Conservation (phyloP, 176 grass and related monocot genomes). For the Carex cristatella region DNA sequence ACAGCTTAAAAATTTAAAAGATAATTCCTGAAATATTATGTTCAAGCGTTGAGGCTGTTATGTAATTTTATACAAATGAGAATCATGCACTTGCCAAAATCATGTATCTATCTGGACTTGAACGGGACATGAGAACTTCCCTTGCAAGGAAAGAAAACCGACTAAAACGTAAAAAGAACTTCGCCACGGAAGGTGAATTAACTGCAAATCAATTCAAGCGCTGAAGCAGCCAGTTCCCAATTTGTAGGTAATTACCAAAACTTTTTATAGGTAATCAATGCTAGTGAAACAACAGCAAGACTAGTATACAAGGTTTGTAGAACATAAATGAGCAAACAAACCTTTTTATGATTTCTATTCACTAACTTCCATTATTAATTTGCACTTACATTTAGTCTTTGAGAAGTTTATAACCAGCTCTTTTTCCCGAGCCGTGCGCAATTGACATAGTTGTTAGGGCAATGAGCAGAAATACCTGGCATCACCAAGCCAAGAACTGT, state of each 20-base stretch:
- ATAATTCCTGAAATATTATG: neutral
- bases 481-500: conserved; percentile 30
- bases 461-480: conserved; percentile 63
- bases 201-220: neutral
- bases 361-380: neutral
- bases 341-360: neutral
- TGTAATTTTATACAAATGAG: neutral
- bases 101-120: neutral
- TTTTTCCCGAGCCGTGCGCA: conserved; percentile 37
- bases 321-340: neutral
- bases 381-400: neutral
- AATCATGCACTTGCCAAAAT: neutral
- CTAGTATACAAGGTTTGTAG: neutral
- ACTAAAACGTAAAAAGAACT: neutral
- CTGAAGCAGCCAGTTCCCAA: neutral
- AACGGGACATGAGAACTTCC: neutral
- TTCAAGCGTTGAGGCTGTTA: neutral
- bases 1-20: neutral
- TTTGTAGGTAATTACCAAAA: neutral
- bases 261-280: neutral
- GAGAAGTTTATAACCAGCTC: neutral
- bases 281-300: neutral
- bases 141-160: neutral
- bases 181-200: neutral
- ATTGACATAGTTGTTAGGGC: conserved; percentile 65